Base-by-base conservation (phyloP, 2,329 filamentous ascomycete species). In the Aspergillus brasiliensis region DNA sequence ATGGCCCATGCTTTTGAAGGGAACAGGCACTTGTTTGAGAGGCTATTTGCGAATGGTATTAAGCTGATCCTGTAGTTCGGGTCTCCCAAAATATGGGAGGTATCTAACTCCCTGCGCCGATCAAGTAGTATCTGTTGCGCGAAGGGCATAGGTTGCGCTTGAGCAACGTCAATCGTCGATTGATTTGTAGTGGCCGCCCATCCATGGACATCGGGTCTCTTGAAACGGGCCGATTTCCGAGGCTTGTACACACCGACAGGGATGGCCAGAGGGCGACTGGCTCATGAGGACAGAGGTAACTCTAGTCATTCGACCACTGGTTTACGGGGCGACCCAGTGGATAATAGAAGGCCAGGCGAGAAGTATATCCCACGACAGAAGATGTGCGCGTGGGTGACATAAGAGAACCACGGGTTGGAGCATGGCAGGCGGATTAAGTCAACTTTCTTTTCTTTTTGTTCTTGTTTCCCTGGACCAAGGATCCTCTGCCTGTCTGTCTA, bases 401-500 rank as follows among this genome's bases (percentile, higher is more conserved):
- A 53, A 54, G 64, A 34, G 31, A 13, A 63, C 61, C 68, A 69
- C 62, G 58, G 65, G 66, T 64, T 67, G 68, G 65, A 72, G 65
- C 63, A 72, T 63, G 65, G 67, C 68, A 70, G 73, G 72, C 73
- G 72, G 61, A 74, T 71, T 69, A 73, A 73, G 67, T 73, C 69
- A 75, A 77, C 68, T 76, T 70, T 70, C 69, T 70, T 67, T 67
- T 69, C 70, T 66, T 71, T 67, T 68, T 66, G 70, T 44, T 42
- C 40, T 42, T 63, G 56, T 71, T 64, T 72, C 60, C 72, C 64
- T 70, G 71, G 67, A 66, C 68, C 69, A 71, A 69, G 68, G 68
- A 70, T 71, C 67, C 68, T 72, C 63, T 78, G 80, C 77, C 80
- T 88, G 85, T 88, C 87, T 88, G 85, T 89, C 88, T 88, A 90